These are phyloP conservation scores for Achaetomium macrosporum DNA, from an alignment of 2,329 filamentous ascomycete genomes.

Conservation along the genomic window DNA sequence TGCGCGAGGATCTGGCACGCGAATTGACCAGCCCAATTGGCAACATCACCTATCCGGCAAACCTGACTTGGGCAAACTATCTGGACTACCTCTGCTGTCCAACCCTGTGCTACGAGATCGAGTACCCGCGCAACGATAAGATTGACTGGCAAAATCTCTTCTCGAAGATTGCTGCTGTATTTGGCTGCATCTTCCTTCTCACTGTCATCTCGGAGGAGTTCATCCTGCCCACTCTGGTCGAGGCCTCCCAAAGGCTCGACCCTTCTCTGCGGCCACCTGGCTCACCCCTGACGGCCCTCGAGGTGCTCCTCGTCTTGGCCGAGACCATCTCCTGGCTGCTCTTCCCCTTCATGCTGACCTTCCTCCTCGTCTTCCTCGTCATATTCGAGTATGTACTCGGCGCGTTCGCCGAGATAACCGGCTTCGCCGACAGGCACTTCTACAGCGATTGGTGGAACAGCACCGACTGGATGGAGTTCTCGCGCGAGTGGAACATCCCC, in stretches of 20 bases:
- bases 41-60: conserved; percentile 81
- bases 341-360: conserved; percentile 96
- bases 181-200: conserved; percentile 93
- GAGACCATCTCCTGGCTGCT: conserved; percentile 88
- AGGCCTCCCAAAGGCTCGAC: conserved; percentile 55
- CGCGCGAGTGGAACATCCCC: conserved; percentile 94
- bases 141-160: conserved; percentile 76
- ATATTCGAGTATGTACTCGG: conserved; percentile 97
- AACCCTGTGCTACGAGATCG: conserved; percentile 94
- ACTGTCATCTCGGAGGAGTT: conserved; percentile 91
- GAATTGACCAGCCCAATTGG: conserved; percentile 90
- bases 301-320: conserved; percentile 71
- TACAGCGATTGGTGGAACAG: conserved; percentile 75
- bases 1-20: conserved; percentile 81
- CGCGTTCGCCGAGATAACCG: conserved; percentile 88
- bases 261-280: conserved; percentile 30
- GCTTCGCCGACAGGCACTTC: conserved; percentile 90
- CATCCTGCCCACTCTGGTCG: conserved; percentile 80
- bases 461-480: conserved; percentile 93
- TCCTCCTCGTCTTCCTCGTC: conserved; percentile 91
- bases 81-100: conserved; percentile 84
- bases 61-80: conserved; percentile 78
- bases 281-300: conserved; percentile 41
- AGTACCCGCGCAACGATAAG: conserved; percentile 76
- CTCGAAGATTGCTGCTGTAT: conserved; percentile 81